phyloP scores from a whole-genome alignment of 768 basidiomycete genomes.

The Kwoniella bestiolae region DNA sequence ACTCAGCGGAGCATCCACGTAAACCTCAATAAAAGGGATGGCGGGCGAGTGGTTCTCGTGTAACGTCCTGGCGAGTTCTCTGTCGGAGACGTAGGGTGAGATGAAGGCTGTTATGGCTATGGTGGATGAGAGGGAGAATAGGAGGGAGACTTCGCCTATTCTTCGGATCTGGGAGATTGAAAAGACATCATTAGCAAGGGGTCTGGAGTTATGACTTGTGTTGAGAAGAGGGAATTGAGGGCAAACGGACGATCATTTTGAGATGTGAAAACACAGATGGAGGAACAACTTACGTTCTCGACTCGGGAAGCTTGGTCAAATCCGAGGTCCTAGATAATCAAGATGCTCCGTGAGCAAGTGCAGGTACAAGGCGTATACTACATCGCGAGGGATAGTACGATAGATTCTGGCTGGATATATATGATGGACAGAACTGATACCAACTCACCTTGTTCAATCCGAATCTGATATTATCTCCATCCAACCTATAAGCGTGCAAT shows the following conservation, averaged over 20 bases:
- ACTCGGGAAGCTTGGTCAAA: slow-evolving; percentile 52
- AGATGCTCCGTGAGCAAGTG: no score
- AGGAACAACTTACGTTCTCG: slow-evolving; percentile 46
- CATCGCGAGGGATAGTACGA: no score
- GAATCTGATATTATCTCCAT: slow-evolving; percentile 88
- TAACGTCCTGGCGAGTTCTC: slow-evolving; percentile 76
- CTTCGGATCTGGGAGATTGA: slow-evolving; percentile 75
- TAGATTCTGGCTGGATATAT: no score
- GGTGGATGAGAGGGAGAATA: slow-evolving; percentile 86
- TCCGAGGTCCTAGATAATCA: slow-evolving; percentile 37
- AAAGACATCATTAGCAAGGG: not conserved
- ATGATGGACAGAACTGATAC: not conserved
- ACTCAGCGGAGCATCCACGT: slow-evolving; percentile 84
- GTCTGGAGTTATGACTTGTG: not conserved
- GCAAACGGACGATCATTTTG: not conserved
- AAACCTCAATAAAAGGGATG: slow-evolving; percentile 90
- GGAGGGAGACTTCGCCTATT: slow-evolving; percentile 94
- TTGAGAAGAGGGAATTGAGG: not conserved
- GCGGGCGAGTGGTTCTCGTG: slow-evolving; percentile 67
- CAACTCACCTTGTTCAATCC: slow-evolving; percentile 77
- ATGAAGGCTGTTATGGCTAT: slow-evolving; percentile 95
- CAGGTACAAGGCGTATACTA: no score
- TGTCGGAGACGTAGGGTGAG: slow-evolving; percentile 92
- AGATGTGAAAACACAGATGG: not conserved
- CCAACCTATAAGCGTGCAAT: slow-evolving; percentile 86